These are phyloP conservation scores for Hemisphaericaspora xylofermentans DNA, from an alignment of 1,139 yeast genomes.

Conservation along the genomic window DNA sequence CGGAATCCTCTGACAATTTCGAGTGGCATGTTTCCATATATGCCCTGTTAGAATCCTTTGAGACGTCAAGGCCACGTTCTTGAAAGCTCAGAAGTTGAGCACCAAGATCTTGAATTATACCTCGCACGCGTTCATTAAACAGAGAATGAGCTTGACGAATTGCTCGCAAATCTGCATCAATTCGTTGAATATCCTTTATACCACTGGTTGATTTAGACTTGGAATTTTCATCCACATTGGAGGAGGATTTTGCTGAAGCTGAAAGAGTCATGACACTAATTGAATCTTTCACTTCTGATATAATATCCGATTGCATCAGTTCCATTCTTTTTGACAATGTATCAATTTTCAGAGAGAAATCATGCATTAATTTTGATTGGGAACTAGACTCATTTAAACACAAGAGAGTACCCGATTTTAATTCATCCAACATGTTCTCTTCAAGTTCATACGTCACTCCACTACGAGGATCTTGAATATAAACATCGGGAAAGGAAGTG, in stretches of 20 bases:
- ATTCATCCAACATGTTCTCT: constrained; percentile 59
- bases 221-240: background rate
- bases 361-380: constrained; percentile 20
- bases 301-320: constrained; percentile 22
- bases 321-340: constrained; percentile 30
- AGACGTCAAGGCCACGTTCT: constrained; percentile 40
- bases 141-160: constrained; percentile 58
- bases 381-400: constrained; percentile 46
- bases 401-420: constrained; percentile 60
- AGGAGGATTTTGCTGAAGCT: background rate
- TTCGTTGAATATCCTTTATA: constrained; percentile 13
- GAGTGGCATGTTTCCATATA: constrained; percentile 79
- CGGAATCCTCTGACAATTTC: constrained; percentile 76
- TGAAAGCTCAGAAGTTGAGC: constrained; percentile 50
- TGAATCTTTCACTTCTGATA: constrained; percentile 24
- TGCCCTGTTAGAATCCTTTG: constrained; percentile 52
- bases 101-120: constrained; percentile 45
- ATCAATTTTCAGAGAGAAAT: constrained; percentile 25
- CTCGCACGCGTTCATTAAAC: constrained; percentile 43
- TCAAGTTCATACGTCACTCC: constrained; percentile 79
- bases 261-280: constrained; percentile 22
- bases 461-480: constrained; percentile 61
- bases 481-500: constrained; percentile 75
- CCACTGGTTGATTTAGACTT: constrained; percentile 1
- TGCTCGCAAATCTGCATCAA: constrained; percentile 60